phyloP scores from a whole-genome alignment of 805 yeast genomes.

The Candida lessepsii region DNA sequence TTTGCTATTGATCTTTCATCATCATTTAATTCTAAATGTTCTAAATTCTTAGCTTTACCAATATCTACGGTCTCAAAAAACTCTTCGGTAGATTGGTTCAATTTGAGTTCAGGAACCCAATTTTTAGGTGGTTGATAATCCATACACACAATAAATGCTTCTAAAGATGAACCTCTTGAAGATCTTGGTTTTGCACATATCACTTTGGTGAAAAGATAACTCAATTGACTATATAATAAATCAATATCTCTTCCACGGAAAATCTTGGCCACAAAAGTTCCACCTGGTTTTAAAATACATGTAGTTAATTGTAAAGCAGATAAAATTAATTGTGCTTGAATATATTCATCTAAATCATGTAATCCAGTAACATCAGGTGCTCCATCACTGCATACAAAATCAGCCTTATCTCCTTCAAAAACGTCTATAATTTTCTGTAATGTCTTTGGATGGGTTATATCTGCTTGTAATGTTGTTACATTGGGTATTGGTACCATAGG shows the following conservation, averaged over 20 bases:
- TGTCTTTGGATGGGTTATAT: conserved; percentile 94
- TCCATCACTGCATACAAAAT: conserved; percentile 94
- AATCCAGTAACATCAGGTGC: conserved; percentile 99
- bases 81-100: conserved; percentile 69
- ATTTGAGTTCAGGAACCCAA: conserved; percentile 71
- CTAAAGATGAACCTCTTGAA: conserved; percentile 91
- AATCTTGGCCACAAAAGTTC: conserved; percentile 92
- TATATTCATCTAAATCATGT: conserved; percentile 94
- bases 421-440: conserved; percentile 68
- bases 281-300: conserved; percentile 84
- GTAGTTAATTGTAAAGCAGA: conserved; percentile 92
- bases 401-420: conserved; percentile 92
- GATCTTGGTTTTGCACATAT: conserved; percentile 96
- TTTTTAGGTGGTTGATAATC: conserved; percentile 82
- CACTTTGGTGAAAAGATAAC: conserved; percentile 79
- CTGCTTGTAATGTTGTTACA: conserved; percentile 90
- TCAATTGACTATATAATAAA: conserved; percentile 86
- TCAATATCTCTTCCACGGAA: conserved; percentile 97
- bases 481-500: conserved; percentile 97
- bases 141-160: conserved; percentile 88
- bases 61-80: conserved; percentile 66
- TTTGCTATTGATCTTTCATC: conserved; percentile 82
- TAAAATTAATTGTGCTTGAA: conserved; percentile 89
- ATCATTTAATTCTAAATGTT: conserved; percentile 47
- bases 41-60: conserved; percentile 50